Evolutionary conservation across 2,329 filamentous ascomycete genomes (phyloP).

Genomic region (Aspergillaceae sp.): DNA sequence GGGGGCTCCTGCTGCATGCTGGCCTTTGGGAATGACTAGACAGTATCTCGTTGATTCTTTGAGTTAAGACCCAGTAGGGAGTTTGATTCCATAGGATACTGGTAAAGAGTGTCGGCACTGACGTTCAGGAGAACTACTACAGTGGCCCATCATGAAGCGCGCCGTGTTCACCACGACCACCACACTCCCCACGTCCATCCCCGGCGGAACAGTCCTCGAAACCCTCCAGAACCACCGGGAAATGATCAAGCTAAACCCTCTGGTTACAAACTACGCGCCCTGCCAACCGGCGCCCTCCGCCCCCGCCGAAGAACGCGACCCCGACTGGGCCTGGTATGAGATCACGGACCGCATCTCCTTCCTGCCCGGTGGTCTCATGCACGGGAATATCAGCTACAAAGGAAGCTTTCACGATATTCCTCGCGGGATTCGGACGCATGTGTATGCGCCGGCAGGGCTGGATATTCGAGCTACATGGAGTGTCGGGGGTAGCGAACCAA

Average conservation of each 20-base stretch:
- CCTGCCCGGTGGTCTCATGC: constrained; percentile 57
- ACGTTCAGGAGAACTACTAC: too few relatives aligned
- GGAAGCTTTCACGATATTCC: constrained; percentile 70
- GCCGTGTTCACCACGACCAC: constrained; percentile 70
- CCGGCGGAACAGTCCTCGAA: constrained; percentile 60
- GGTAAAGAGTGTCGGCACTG: too few relatives aligned
- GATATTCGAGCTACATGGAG: constrained; percentile 73
- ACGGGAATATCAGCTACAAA: constrained; percentile 65
- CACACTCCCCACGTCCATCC: constrained; percentile 60
- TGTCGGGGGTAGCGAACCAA: constrained; percentile 61
- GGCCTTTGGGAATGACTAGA: not conserved
- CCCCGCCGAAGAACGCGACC: constrained; percentile 57
- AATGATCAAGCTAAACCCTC: constrained; percentile 83
- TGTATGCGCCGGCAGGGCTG: constrained; percentile 72
- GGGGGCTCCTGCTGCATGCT: not conserved
- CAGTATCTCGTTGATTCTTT: not conserved
- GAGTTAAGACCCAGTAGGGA: too few relatives aligned
- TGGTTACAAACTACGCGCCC: constrained; percentile 62
- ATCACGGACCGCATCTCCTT: constrained; percentile 70
- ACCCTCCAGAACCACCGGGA: constrained; percentile 69
- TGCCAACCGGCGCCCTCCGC: constrained; percentile 61
- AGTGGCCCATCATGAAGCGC: constrained; percentile 39
- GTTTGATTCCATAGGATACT: too few relatives aligned
- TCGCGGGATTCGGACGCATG: constrained; percentile 69
- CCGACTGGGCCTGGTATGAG: constrained; percentile 63